Evolutionary conservation across 1,284 basidiomycete genomes (phyloP), one percentile per base, ranked within the genome.

Genomic region (Hypsizygus ulmarius): DNA sequence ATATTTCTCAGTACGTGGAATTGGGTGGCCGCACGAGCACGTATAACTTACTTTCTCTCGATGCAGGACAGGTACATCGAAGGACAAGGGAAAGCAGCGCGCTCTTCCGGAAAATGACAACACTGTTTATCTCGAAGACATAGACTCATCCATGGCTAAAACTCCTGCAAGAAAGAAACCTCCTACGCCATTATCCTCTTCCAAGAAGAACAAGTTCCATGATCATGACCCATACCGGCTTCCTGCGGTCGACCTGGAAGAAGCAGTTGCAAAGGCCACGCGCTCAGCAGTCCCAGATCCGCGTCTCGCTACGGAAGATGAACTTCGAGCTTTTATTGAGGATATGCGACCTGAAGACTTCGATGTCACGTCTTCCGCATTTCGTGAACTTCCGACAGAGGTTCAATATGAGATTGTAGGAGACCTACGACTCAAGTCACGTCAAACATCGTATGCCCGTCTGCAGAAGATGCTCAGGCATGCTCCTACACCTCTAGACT

Each of bases 351-450:
- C 93, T 0, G 92, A 93, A 58, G 93, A 97, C 62, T 89, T 97
- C 58, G 94, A 97, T 62, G 78, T 94, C 46, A 78, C 82, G 12
- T 92, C 91, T 1, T 78, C 89, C 6, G 89, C 86, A n/a, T 99
- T 99, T 63, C 84, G 86, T 19, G 90, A 93, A 52, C 78, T 99
- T 8, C 94, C 97, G 0, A 93, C 92, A 0, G 95, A 98, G 66
- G 84, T 97, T 16, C 94, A 99, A 64, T 99, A 99, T 67, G 97
- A 99, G 72, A 94, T 99, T 56, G 88, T 99, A 25, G 96, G 96
- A 49, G 97, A 99, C 69, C 71, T 98, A 49, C 83, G 95, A 3
- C 73, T 96, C 37, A 93, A 93, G 64, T 97, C 94, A 1, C 82
- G 97, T 1, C 93, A 97, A 66, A 96, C 93, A 5, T 97, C 93